phyloP scores from a whole-genome alignment of 2,329 filamentous ascomycete species.

The Eutypella sp. region DNA sequence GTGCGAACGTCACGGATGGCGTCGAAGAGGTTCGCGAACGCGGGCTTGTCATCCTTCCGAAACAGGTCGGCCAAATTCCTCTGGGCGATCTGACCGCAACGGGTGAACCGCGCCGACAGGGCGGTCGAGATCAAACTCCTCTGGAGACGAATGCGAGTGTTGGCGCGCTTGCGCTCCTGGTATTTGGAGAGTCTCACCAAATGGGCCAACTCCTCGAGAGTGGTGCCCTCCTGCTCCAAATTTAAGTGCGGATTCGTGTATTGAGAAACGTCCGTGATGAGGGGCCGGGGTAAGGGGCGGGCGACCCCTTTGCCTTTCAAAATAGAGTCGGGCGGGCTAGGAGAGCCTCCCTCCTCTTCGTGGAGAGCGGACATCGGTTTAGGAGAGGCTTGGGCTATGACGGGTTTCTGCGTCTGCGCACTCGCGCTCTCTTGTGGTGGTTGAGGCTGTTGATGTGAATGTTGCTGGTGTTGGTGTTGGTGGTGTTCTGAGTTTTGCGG shows the following conservation, averaged over 20 bases:
- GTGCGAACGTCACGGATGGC: slow-evolving; percentile 74
- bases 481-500: no score
- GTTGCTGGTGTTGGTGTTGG: slow-evolving; percentile 20
- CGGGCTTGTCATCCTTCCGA: slow-evolving; percentile 71
- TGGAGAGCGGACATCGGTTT: slow-evolving; percentile 10
- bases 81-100: slow-evolving; percentile 69
- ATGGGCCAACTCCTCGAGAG: slow-evolving; percentile 72
- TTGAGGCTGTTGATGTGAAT: slow-evolving; percentile 1
- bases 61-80: slow-evolving; percentile 74
- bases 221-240: slow-evolving; percentile 60
- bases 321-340: slow-evolving; percentile 27
- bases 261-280: slow-evolving; percentile 61
- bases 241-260: slow-evolving; percentile 59
- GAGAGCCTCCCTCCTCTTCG: slow-evolving; percentile 22
- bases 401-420: slow-evolving; percentile 41
- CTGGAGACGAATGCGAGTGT: slow-evolving; percentile 68
- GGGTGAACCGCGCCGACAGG: slow-evolving; percentile 67
- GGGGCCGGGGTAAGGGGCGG: slow-evolving; percentile 44
- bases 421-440: slow-evolving; percentile 32
- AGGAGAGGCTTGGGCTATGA: slow-evolving; percentile 39
- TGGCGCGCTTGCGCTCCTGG: slow-evolving; percentile 73
- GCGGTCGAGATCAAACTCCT: slow-evolving; percentile 70
- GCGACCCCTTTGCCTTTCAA: slow-evolving; percentile 37
- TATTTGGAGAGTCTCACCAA: slow-evolving; percentile 73
- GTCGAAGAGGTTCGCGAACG: slow-evolving; percentile 69